A percentile compares a stretch with the other conserved stretches of the same genome.
These are phyloP conservation scores for Solanum pennellii DNA, from an alignment of 257 asterid species.

Conservation along the genomic window DNA sequence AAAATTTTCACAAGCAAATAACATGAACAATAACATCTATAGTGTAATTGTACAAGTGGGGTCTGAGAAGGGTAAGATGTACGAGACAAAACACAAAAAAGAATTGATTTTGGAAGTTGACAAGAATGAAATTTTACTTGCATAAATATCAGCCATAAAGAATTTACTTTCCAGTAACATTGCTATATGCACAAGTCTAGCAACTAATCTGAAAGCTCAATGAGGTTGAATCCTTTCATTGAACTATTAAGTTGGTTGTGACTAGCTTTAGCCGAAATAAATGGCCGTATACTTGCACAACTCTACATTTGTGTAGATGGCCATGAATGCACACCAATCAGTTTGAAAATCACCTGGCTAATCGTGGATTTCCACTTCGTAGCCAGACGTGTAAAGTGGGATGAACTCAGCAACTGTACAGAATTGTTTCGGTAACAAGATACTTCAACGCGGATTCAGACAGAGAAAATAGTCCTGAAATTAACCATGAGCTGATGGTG, in stretches of 20 bases:
- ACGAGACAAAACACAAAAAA: neutral
- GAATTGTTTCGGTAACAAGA: neutral
- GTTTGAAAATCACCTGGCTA: neutral
- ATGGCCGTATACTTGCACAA: neutral
- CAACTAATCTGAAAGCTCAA: neutral
- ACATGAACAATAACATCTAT: no score
- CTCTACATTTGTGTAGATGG: neutral
- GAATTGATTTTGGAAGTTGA: neutral
- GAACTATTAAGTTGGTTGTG: neutral
- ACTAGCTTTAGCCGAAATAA: neutral
- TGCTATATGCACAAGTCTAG: neutral
- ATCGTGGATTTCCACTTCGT: neutral
- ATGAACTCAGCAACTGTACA: neutral
- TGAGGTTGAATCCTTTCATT: neutral
- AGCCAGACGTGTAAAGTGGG: neutral
- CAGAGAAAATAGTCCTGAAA: neutral
- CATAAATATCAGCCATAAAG: neutral
- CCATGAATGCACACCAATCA: neutral
- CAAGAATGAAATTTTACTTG: neutral
- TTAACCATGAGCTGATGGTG: neutral
- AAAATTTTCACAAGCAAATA: neutral
- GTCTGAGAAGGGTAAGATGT: neutral
- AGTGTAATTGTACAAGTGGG: neutral
- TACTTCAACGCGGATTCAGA: neutral
- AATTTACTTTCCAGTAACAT: neutral